Evolutionary conservation across 805 yeast species (phyloP).

Genomic region (Metschnikowia reukaufii): DNA sequence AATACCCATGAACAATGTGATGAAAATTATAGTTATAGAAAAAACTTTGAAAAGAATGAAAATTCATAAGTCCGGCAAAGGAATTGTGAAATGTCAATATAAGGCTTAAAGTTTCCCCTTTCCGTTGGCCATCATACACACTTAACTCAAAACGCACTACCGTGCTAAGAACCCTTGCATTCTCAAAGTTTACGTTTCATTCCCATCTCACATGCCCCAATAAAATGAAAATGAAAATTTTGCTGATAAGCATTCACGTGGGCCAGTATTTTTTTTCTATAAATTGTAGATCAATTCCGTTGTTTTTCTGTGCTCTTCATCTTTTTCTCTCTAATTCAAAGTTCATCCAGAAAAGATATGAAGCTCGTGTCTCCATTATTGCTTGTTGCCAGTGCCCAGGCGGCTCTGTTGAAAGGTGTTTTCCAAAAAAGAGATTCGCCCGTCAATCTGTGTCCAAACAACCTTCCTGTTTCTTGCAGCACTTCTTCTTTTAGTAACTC

Average conservation of each 20-base stretch:
- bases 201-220: neutral
- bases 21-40: too few relatives aligned
- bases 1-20: too few relatives aligned
- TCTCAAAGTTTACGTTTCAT: neutral
- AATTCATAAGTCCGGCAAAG: neutral
- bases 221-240: too few relatives aligned
- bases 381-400: slow-evolving; percentile 1
- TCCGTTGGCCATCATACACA: neutral
- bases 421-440: neutral
- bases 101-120: neutral
- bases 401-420: neutral
- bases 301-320: neutral
- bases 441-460: slow-evolving; percentile 4
- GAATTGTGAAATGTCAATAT: neutral
- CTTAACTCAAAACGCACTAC: neutral
- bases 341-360: neutral
- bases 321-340: neutral
- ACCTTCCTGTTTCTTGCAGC: slow-evolving; percentile 27
- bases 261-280: neutral
- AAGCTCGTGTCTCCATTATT: neutral
- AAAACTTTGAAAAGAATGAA: neutral
- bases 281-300: too few relatives aligned
- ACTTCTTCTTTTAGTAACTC: slow-evolving; percentile 47
- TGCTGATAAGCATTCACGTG: neutral
- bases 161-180: neutral